These are phyloP conservation scores for Boletus rufocinnamomeus DNA, from an alignment of 768 basidiomycete genomes.

Conservation along the genomic window DNA sequence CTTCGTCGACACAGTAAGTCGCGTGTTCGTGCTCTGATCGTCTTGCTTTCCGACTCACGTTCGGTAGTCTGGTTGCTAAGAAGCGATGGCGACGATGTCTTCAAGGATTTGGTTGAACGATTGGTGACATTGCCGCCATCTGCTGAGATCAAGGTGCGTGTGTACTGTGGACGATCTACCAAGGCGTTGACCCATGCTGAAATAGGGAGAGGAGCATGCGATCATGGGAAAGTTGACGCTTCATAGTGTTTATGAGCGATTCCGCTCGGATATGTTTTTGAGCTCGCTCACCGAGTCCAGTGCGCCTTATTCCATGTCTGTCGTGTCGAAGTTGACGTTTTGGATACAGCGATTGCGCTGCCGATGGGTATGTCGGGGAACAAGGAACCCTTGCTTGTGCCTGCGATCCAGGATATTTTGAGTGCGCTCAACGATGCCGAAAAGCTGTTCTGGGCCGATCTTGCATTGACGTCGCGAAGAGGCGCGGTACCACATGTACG, in stretches of 20 bases:
- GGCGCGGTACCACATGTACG: constrained; percentile 74
- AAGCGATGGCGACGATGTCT: constrained; percentile 53
- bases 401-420: constrained; percentile 59
- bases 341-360: constrained; percentile 68
- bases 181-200: background rate
- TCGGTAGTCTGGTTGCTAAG: constrained; percentile 65
- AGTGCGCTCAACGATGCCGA: constrained; percentile 67
- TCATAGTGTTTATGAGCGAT: constrained; percentile 73
- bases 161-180: background rate
- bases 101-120: constrained; percentile 56
- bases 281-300: constrained; percentile 91
- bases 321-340: constrained; percentile 12
- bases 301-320: constrained; percentile 41
- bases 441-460: constrained; percentile 64
- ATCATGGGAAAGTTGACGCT: constrained; percentile 79
- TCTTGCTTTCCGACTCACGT: constrained; percentile 4
- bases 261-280: constrained; percentile 85
- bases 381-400: constrained; percentile 38
- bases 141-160: constrained; percentile 55
- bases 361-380: constrained; percentile 73
- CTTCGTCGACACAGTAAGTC: constrained; percentile 69
- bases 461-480: constrained; percentile 52
- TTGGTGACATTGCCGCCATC: constrained; percentile 58
- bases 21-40: constrained; percentile 1
- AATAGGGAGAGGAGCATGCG: constrained; percentile 71